Conservation (phyloP, 345 rosid genomes). For the Hibiscus mutabilis region DNA sequence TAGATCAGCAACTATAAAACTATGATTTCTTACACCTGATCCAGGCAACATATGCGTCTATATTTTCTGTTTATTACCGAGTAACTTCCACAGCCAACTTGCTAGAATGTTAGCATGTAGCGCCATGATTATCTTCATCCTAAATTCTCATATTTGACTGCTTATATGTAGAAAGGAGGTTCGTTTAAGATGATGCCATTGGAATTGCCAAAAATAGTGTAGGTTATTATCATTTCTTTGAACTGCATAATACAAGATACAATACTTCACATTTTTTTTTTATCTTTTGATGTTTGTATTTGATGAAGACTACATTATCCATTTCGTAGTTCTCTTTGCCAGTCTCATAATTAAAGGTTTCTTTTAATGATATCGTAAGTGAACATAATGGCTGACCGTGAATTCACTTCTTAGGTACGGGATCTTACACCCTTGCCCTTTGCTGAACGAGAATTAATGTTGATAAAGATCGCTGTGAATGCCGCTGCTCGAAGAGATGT, state of each 20-base stretch:
- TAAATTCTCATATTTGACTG: not conserved
- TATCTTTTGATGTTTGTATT: not conserved
- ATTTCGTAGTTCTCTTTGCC: not conserved
- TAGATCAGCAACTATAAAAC: not conserved
- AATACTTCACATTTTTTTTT: not conserved
- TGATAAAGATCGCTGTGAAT: constrained; percentile 66
- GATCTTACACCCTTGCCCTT: constrained; percentile 65
- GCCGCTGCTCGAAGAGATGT: constrained; percentile 57
- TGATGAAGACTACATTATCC: not conserved
- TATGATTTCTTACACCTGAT: not conserved
- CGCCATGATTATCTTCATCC: not conserved
- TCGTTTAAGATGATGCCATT: not conserved
- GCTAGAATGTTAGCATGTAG: not conserved
- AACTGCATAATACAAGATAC: not conserved
- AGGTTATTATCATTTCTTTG: not conserved
- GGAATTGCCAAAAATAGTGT: not conserved
- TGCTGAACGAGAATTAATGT: constrained; percentile 64
- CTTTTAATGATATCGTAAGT: not conserved
- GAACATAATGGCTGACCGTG: not conserved
- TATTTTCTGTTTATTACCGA: not conserved
- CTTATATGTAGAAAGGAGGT: not conserved
- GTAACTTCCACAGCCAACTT: not conserved
- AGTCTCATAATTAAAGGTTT: not conserved
- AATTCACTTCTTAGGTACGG: constrained; percentile 9
- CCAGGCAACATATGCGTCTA: not conserved